Percentiles rank a stretch among this genome's conserved stretches.
Evolutionary conservation across 306 rosid genomes (phyloP).

Genomic region (Trifolium repens): DNA sequence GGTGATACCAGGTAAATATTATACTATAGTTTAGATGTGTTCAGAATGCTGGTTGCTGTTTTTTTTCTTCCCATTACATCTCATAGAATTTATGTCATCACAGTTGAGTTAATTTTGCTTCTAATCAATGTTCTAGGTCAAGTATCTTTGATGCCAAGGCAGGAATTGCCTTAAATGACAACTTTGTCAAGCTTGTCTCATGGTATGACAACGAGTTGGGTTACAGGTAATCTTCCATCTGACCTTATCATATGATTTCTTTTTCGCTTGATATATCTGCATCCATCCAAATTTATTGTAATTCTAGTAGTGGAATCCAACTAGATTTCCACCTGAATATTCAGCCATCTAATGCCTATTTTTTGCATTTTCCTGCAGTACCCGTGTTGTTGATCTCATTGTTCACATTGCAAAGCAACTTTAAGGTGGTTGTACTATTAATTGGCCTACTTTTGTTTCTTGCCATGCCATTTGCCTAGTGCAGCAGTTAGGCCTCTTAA

Average conservation of each 20-base stretch:
- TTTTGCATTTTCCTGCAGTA: conserved; percentile 49
- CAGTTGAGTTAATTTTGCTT: background rate
- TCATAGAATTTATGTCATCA: background rate
- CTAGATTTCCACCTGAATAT: background rate
- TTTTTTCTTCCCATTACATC: background rate
- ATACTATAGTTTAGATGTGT: background rate
- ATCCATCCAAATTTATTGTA: background rate
- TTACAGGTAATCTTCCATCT: conserved; percentile 60
- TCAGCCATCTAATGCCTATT: conserved; percentile 23
- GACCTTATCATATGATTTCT: background rate
- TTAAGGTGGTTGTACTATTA: conserved; percentile 29
- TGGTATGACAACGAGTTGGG: conserved; percentile 91
- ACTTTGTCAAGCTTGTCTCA: conserved; percentile 61
- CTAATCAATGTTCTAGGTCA: conserved; percentile 53
- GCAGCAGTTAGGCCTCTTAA: conserved; percentile 9
- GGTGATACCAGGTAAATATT: conserved; percentile 66
- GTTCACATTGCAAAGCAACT: conserved; percentile 50
- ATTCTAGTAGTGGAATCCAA: background rate
- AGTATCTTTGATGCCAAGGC: conserved; percentile 84
- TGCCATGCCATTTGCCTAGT: background rate
- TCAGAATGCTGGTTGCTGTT: background rate
- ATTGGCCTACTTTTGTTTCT: background rate
- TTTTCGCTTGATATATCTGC: background rate
- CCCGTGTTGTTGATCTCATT: conserved; percentile 75
- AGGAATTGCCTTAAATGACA: conserved; percentile 69